Base-by-base conservation (phyloP, 805 yeast genomes). In the Wickerhamiella sergipiensis region DNA sequence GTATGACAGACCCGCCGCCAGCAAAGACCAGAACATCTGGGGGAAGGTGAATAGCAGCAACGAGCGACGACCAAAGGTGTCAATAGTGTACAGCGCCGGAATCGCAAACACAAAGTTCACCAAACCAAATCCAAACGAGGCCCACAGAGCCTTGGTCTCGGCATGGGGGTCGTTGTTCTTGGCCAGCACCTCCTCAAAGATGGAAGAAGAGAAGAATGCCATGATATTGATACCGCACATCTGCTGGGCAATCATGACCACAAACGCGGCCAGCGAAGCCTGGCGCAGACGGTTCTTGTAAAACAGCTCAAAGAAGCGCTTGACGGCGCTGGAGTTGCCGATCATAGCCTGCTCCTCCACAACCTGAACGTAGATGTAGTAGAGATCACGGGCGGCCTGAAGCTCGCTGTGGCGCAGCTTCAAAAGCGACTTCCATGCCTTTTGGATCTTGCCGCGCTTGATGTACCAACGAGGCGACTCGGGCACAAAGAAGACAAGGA, bases 161-260 rank as follows among this genome's bases (percentile, higher is more conserved):
- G 76, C 66, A 36, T 36, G 17, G 19, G 40, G 19, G 19, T 36
- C 40, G 65, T 83, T 81, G 29, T 38, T 45, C 19, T 36, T 17
- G 19, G 17, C 40, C 3, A 36, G 40, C 8, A 54, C 52, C 52
- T 78, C 73, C 26, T 73, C 64, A 67, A 85, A 85, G 53, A 85
- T 85, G 12, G 83, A 72, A 0, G 90, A 80, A 0, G 90, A 82
- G 66, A 83, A 85, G 67, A 84, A 85, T 18, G 94, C 90, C 67
- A 85, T 85, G 50, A 85, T 90, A 60, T 85, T 85, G 64, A 86
- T 78, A 60, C 95, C 95, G 68, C 94, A 85, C 71, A 85, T 84
- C 65, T 86, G 95, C 70, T 85, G 95, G 87, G 81, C 81, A 64
- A 85, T 85, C 80, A 87, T 85, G 54, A 81, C 85, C 57, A 85